Evolutionary conservation across 2,329 filamentous ascomycete species (phyloP), one percentile per base, ranked within the genome.

Genomic region (Fusarium nodosum): DNA sequence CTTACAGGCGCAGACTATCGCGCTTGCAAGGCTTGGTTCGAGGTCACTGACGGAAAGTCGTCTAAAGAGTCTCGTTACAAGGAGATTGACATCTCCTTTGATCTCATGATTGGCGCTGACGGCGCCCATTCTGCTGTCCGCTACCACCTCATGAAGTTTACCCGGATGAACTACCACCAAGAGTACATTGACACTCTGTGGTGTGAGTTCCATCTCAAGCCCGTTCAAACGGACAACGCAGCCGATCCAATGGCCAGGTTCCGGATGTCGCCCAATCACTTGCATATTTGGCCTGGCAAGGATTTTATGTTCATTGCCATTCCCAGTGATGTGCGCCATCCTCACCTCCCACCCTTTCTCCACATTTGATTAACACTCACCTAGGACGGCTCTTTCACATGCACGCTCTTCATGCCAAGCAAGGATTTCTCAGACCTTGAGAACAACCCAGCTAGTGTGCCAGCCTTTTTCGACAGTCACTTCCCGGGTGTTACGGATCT

Each of bases 291-390:
- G 96, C 96, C 96, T 0, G 94, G 93, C 33, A 90, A 90, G 73
- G 90, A 94, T 42, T 95, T 96, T 75, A 98, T 99, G 97, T 99
- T 99, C 81, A 99, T 99, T 76, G 97, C 96, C 20, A 94, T 99
- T 44, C 95, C 96, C 0, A 90, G 87, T 71, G 82, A 86, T 60
- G 87, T 89, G 77, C 71, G 84, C 73, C 71, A 84, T 73, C 24
- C 28, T 34, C 7, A 28, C n/a, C 28, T 36, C 46, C 11, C 20
- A 44, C 16, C 30, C 7, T 8, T 41, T 47, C 31, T 26, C 18
- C 50, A 7, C 41, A 54, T 7, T 60, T 30, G 10, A 26, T 58
- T 66, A 44, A 75, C 60, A 36, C 26, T 34, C 33, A 13, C n/a
- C 31, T 41, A 93, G 79, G 94, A 98, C 77, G 94, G 93, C 59